Evolutionary conservation across 1,284 basidiomycete genomes (phyloP), one percentile per base, ranked within the genome.

Genomic region (Vanrija humicola): DNA sequence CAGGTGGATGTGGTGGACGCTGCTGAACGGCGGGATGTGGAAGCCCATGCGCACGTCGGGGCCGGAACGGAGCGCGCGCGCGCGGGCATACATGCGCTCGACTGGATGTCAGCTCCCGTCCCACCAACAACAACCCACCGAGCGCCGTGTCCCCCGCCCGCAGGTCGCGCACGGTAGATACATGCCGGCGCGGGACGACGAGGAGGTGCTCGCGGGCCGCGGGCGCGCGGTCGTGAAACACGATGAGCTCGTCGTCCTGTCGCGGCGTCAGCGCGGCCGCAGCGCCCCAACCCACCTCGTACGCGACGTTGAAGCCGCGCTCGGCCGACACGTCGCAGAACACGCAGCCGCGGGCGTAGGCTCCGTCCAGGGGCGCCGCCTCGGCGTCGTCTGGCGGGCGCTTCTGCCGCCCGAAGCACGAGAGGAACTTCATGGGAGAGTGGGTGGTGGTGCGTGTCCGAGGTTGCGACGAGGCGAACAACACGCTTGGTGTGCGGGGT

Each of bases 1-100:
- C 40, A 93, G 73, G 69, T 92, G 89, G 15, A 92, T 77, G 72
- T 92, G 89, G 26, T 84, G 77, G 3, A 91, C 82, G n/a, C 85
- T 87, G 55, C 83, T 85, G 71, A 88, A 88, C 0, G 89, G 89
- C 0, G 89, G 87, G 59, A 90, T 87, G 70, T 90, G 88, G 64
- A 88, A 90, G 1, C 88, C 88, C 71, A 88, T 79, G 58, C 85
- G 87, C 49, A n/a, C 55, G 46, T 38, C 28, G 48, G 62, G 44
- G 53, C 18, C 70, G 5, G 48, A 48, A 6, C 50, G 58, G 63
- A 76, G 52, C 83, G 70, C 43, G 45, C 82, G 70, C 3, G 85
- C 88, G 38, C 88, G 80, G 6, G 66, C 66, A 62, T 81, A 77
- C 87, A 90, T 88, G 15, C 77, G 74, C 56, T 73, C 74, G 9